Evolutionary conservation across 208 protist species (phyloP), one percentile per base, ranked within the genome.

Genomic region (Wallacemonas collosoma): DNA sequence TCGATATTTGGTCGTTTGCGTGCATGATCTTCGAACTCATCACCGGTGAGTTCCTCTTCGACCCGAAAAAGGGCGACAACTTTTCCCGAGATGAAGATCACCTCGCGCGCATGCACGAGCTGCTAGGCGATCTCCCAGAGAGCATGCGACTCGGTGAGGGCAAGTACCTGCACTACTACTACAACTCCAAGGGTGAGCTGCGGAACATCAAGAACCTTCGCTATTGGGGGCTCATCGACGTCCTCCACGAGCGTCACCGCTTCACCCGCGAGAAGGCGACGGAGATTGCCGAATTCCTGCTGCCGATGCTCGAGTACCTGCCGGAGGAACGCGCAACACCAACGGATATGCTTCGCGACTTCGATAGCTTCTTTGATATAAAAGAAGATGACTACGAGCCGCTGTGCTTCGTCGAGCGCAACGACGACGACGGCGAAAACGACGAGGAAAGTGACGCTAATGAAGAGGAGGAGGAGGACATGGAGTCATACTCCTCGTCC

Each of bases 21-120:
- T 98, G 95, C 79, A 89, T 98, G 81, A 80, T 97, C n/a, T 98
- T 97, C 66, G 96, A 98, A 81, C 87, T 98, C 35, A 94, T 98
- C 58, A 98, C 94, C 2, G 96, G 96, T 9, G 90, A 97, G 65
- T 97, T 96, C 67, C 80, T 98, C 36, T 98, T 98, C 77, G 93
- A 98, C 72, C 96, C 96, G 8, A 88, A 98, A 63, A 85, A 91
- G 56, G 96, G 94, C 57, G 89, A 96, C 57, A 80, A 87, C 77
- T 98, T 94, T 79, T 87, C 85, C 43, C 86, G 91, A n/a, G 91
- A 96, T 64, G 91, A 96, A 77, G 91, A 96, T 72, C 97, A 98
- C 76, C 83, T 99, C 4, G 97, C 97, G 11, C 74, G 98, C 17
- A 98, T 98, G 77, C 96, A 94, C 9, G 97, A 99, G 72, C 76